These are phyloP conservation scores for Orychophragmus violaceus DNA, from an alignment of 345 rosid species.

Conservation along the genomic window DNA sequence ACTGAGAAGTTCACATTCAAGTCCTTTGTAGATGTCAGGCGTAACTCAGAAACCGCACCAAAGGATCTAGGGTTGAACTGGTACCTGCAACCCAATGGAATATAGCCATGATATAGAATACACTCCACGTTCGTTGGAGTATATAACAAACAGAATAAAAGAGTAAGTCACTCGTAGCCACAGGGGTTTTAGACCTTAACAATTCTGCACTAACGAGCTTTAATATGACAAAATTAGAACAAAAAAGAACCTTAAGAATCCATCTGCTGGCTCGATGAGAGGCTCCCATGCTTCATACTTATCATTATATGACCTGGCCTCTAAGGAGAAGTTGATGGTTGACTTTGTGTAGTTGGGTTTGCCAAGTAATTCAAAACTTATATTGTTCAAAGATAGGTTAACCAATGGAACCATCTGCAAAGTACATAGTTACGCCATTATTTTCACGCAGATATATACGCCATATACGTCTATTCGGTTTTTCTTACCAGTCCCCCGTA, in stretches of 20 bases:
- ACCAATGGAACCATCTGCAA: constrained; percentile 96
- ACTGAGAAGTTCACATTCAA: constrained; percentile 81
- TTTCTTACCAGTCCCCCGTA: constrained; percentile 90
- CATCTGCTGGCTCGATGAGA: constrained; percentile 81
- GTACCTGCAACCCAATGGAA: constrained; percentile 74
- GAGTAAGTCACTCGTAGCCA: not conserved
- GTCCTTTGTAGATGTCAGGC: constrained; percentile 66
- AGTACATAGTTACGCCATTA: constrained; percentile 11
- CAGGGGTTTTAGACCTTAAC: not conserved
- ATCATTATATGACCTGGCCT: constrained; percentile 88
- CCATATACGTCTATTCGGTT: not conserved
- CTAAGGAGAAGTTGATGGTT: constrained; percentile 68
- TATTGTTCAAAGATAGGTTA: constrained; percentile 65
- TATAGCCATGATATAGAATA: constrained; percentile 4
- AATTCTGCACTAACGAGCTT: not conserved
- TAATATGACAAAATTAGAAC: not conserved
- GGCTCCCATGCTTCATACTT: constrained; percentile 96
- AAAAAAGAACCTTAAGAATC: constrained; percentile 54
- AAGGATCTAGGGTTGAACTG: constrained; percentile 69
- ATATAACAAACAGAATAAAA: not conserved
- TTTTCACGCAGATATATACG: not conserved
- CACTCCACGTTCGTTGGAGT: not conserved
- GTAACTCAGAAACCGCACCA: constrained; percentile 79
- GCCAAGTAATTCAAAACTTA: constrained; percentile 72
- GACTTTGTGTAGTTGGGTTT: constrained; percentile 57